phyloP scores from a whole-genome alignment of 306 rosid species.

The Vicia sativa region DNA sequence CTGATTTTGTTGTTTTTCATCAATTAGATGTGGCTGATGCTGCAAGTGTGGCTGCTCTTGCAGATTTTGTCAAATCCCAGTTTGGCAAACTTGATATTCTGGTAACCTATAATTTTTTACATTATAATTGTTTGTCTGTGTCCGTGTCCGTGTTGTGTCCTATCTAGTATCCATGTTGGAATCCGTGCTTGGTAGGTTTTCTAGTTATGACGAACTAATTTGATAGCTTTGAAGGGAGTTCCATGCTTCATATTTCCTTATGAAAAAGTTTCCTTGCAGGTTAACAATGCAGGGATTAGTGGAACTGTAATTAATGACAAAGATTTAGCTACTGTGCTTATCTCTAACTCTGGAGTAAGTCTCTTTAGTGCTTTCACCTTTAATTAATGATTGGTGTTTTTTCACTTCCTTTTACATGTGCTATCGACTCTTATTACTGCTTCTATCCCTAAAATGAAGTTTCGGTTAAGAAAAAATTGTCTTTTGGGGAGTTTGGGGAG shows the following conservation, averaged over 20 bases:
- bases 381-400: background rate
- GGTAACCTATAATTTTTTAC: background rate
- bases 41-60: background rate
- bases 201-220: no score
- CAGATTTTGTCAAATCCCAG: slow-evolving; percentile 10
- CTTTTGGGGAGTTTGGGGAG: no score
- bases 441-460: no score
- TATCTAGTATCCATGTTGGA: no score
- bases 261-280: slow-evolving; percentile 31
- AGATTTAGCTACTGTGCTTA: slow-evolving; percentile 1
- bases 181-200: no score
- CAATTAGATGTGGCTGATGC: slow-evolving; percentile 24
- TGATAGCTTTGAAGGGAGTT: background rate
- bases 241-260: background rate
- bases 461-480: no score
- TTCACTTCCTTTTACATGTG: no score
- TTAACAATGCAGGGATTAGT: slow-evolving; percentile 55
- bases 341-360: slow-evolving; percentile 18
- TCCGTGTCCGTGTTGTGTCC: no score
- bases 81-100: slow-evolving; percentile 30
- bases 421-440: no score
- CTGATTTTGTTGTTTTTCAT: slow-evolving; percentile 36
- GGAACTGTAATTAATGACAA: slow-evolving; percentile 35
- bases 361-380: background rate
- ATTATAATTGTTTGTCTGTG: no score